Conservation (phyloP, 2,329 filamentous ascomycete species). For the Ceratocystis papillata region DNA sequence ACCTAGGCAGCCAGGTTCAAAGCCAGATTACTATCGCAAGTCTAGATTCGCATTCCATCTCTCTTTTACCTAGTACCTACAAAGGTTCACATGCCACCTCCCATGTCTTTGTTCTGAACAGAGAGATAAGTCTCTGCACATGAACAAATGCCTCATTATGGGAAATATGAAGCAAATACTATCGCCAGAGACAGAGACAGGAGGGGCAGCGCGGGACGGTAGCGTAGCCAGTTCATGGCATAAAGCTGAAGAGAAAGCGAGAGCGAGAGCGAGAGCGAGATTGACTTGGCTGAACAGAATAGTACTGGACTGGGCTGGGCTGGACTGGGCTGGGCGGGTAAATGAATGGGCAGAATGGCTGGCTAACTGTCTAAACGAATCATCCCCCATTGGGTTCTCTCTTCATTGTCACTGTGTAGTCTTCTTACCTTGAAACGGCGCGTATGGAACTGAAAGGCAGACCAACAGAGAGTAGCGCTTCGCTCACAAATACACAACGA, state of each 20-base stretch:
- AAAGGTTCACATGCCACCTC: background rate
- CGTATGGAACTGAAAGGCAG: constrained; percentile 23
- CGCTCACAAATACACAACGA: constrained; percentile 21
- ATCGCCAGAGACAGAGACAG: background rate
- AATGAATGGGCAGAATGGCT: no score
- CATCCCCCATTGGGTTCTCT: no score
- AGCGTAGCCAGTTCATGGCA: background rate
- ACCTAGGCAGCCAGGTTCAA: background rate
- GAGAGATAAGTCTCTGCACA: background rate
- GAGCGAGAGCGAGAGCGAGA: constrained; percentile 1
- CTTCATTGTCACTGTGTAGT: background rate
- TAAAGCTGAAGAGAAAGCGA: background rate
- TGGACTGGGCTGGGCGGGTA: background rate
- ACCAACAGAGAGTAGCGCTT: constrained; percentile 23
- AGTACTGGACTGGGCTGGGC: background rate
- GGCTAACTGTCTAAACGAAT: background rate
- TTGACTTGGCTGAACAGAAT: background rate
- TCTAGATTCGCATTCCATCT: background rate
- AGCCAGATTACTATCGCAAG: no score
- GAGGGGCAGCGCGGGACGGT: background rate
- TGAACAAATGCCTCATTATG: no score
- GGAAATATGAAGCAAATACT: no score
- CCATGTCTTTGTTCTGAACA: constrained; percentile 3
- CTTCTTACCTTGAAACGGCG: constrained; percentile 19
- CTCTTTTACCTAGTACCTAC: background rate